Base-by-base conservation (phyloP, 257 asterid species). In the Misopates orontium region DNA sequence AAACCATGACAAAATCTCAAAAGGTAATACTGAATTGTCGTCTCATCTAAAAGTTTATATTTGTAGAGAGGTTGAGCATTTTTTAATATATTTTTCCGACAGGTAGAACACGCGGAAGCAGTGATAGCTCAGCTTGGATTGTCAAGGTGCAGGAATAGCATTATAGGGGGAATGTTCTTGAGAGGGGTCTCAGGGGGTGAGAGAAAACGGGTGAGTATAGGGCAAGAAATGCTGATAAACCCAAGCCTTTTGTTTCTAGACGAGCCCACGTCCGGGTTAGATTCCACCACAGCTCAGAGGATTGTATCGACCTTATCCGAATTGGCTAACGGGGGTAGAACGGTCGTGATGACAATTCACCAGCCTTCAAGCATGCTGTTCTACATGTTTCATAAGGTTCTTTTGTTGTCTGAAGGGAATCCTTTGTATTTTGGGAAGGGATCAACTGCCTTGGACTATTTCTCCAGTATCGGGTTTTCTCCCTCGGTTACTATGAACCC, bases 151-250 rank as follows among this genome's bases (percentile, higher is more conserved):
- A 81, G 82, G 67, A 69, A 77, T 45, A 79, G 84, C 70, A 71
- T 84, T 0, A 76, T 84, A 4, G 91, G 95, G 12, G 88, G 62
- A 5, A 53, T 69, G 3, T 11, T 48, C 17, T 20, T 79, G 66
- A 77, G 91, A 51, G 95, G 95, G 1, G 56, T 87, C 51, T 87
- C 95, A 2, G 95, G 91, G 8, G 95, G 95, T 8, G 95, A 87
- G 71, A 41, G 87, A 24, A 87, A 84, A 74, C 77, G 95, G 25
- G 95, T 87, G 4, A 87, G 89, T 56, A 87, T 87, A 11, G 95
- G 91, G 1, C 95, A 84, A 72, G 95, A 87, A 70, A 79, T 87
- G 91, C 79, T 87, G 18, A 84, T 84, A 41, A 84, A 87, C 68
- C 95, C 92, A 0, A 80, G 91, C 23, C 55, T 87, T 56, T 52